Percentiles rank a stretch among this genome's conserved stretches.
These are phyloP conservation scores for Oenanthe javanica DNA, from an alignment of 140 eudicot species.

Conservation along the genomic window DNA sequence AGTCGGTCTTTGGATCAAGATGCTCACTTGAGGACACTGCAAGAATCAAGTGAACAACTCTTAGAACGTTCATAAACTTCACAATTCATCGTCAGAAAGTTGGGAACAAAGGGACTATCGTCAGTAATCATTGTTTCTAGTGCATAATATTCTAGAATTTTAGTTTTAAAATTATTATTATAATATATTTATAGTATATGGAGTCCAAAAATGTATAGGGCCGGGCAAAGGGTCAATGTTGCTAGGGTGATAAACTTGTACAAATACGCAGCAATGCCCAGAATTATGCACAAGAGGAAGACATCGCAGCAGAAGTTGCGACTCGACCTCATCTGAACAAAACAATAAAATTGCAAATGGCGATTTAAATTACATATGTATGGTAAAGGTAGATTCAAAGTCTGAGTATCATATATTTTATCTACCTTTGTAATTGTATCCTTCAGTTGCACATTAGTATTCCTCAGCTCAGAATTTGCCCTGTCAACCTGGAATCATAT, in stretches of 20 bases:
- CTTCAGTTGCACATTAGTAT: slow-evolving; percentile 49
- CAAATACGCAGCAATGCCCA: slow-evolving; percentile 53
- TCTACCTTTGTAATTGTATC: slow-evolving; percentile 42
- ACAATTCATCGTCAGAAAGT: neutral
- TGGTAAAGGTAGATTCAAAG: neutral
- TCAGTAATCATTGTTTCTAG: too few species aligned
- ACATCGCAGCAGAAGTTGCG: slow-evolving; percentile 58
- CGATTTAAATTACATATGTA: neutral
- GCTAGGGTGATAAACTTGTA: slow-evolving; percentile 36
- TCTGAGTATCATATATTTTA: neutral
- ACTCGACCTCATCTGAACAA: slow-evolving; percentile 51
- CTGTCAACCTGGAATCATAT: slow-evolving; percentile 37
- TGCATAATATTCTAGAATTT: too few species aligned
- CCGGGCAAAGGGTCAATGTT: neutral
- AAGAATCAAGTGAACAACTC: neutral
- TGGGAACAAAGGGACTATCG: neutral
- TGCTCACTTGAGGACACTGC: slow-evolving; percentile 32
- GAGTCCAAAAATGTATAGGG: too few species aligned
- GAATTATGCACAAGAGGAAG: slow-evolving; percentile 47
- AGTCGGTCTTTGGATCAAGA: neutral
- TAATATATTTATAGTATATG: too few species aligned
- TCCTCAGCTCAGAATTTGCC: slow-evolving; percentile 40
- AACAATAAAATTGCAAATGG: neutral
- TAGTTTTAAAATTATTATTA: too few species aligned
- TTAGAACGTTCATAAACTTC: neutral